phyloP scores from a whole-genome alignment of 768 basidiomycete species.

The Kwoniella sp. region DNA sequence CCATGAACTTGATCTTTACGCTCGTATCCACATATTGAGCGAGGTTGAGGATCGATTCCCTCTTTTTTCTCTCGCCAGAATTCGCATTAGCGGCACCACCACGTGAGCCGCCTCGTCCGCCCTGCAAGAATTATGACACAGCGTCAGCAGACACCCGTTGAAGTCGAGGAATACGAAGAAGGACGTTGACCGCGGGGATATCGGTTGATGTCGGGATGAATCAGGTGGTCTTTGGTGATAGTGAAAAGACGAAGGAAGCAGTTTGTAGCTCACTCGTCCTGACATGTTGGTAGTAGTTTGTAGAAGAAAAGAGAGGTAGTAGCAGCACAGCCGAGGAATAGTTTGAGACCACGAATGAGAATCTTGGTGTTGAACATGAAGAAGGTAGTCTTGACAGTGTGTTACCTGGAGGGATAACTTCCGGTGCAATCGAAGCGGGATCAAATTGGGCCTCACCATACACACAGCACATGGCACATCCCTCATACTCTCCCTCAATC shows the following conservation, averaged over 20 bases:
- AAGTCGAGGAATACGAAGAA: too few relatives aligned
- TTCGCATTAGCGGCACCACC: constrained; percentile 56
- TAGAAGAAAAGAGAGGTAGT: background rate
- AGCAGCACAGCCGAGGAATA: too few relatives aligned
- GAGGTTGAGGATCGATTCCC: constrained; percentile 93
- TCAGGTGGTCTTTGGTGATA: background rate
- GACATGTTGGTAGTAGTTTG: constrained; percentile 32
- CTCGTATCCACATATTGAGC: constrained; percentile 90
- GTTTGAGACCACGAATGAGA: too few relatives aligned
- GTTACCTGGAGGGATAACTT: too few relatives aligned
- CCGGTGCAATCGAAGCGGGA: too few relatives aligned
- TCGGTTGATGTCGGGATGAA: too few relatives aligned
- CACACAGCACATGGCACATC: background rate
- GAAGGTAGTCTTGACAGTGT: background rate
- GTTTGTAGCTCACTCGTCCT: constrained; percentile 39
- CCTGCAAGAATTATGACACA: constrained; percentile 8
- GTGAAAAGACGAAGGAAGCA: background rate
- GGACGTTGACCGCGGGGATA: background rate
- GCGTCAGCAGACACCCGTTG: background rate
- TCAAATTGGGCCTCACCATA: background rate
- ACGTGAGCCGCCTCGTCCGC: constrained; percentile 61
- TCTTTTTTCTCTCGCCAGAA: constrained; percentile 69
- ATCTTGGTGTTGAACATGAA: background rate
- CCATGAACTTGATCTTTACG: constrained; percentile 96
- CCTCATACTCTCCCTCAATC: background rate